Percentiles rank a stretch among this genome's conserved stretches.
Evolutionary conservation across 345 rosid species (phyloP).

Genomic region (Alliaria petiolata): DNA sequence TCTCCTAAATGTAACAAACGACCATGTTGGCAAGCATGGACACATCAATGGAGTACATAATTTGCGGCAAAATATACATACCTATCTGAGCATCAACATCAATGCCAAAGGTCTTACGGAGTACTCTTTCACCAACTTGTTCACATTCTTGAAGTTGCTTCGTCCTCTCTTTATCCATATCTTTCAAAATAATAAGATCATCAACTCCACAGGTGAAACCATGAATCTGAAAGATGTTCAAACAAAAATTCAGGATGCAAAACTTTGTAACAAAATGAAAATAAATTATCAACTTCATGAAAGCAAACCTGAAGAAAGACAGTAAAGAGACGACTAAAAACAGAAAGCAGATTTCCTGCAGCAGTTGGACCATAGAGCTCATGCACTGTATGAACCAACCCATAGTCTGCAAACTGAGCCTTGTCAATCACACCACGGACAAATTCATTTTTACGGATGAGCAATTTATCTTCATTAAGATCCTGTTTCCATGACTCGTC

Average conservation of each 20-base stretch:
- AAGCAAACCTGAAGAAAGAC: slow-evolving; percentile 76
- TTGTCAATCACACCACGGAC: slow-evolving; percentile 94
- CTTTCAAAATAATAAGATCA: slow-evolving; percentile 75
- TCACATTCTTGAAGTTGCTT: slow-evolving; percentile 73
- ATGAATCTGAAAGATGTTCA: slow-evolving; percentile 65
- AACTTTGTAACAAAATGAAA: not conserved
- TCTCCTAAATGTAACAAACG: slow-evolving; percentile 10
- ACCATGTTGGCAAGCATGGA: slow-evolving; percentile 16
- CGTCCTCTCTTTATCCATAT: slow-evolving; percentile 62
- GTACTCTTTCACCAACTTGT: slow-evolving; percentile 63
- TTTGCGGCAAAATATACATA: slow-evolving; percentile 21
- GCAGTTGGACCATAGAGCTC: slow-evolving; percentile 88
- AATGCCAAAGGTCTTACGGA: slow-evolving; percentile 60
- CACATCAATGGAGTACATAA: not conserved
- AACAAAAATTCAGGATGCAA: slow-evolving; percentile 22
- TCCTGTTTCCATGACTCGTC: slow-evolving; percentile 31
- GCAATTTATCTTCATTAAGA: slow-evolving; percentile 67
- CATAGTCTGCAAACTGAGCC: slow-evolving; percentile 96
- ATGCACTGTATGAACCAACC: slow-evolving; percentile 91
- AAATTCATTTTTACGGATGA: slow-evolving; percentile 60
- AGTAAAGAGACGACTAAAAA: slow-evolving; percentile 84
- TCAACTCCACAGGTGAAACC: slow-evolving; percentile 99
- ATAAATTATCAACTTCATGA: not conserved
- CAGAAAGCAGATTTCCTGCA: slow-evolving; percentile 85
- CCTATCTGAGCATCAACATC: slow-evolving; percentile 50